These are phyloP conservation scores for Globisporangium lucens DNA, from an alignment of 352 stramenopile genomes.

Conservation along the genomic window DNA sequence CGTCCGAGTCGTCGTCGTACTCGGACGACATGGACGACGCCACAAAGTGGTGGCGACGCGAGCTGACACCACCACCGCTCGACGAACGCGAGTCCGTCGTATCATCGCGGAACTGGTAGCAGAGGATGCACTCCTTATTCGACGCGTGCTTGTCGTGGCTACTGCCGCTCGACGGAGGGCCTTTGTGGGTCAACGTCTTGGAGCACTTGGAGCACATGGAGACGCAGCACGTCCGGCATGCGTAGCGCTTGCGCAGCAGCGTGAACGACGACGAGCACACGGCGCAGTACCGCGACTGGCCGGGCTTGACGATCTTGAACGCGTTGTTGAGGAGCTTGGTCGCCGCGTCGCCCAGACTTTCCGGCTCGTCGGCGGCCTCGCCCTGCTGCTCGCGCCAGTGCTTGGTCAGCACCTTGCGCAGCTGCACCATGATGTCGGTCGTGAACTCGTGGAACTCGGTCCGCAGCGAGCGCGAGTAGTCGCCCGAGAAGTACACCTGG, in stretches of 20 bases:
- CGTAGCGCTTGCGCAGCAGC: conserved; percentile 57
- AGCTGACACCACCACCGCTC: not conserved
- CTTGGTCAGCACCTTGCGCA: conserved; percentile 48
- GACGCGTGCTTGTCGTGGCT: conserved; percentile 7
- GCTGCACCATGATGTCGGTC: conserved; percentile 44
- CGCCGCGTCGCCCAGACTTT: conserved; percentile 16
- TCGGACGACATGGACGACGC: conserved; percentile 24
- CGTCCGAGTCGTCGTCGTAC: conserved; percentile 16
- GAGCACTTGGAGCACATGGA: conserved; percentile 62
- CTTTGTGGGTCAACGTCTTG: conserved; percentile 15
- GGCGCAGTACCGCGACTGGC: conserved; percentile 37
- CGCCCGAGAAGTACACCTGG: conserved; percentile 45
- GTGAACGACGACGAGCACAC: conserved; percentile 64
- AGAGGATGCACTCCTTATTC: conserved; percentile 57
- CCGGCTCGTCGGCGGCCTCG: conserved; percentile 15
- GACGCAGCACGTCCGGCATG: conserved; percentile 47
- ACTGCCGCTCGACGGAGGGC: not conserved
- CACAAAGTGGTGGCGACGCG: conserved; percentile 23
- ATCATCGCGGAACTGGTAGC: conserved; percentile 48
- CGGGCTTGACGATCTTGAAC: conserved; percentile 11
- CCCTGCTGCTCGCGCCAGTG: conserved; percentile 48
- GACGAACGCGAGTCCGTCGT: conserved; percentile 20
- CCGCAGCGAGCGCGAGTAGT: conserved; percentile 27
- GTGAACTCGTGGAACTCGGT: conserved; percentile 65
- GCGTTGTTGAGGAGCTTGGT: conserved; percentile 27